Conservation (phyloP, 805 yeast genomes). For the Candida morakotiae region DNA sequence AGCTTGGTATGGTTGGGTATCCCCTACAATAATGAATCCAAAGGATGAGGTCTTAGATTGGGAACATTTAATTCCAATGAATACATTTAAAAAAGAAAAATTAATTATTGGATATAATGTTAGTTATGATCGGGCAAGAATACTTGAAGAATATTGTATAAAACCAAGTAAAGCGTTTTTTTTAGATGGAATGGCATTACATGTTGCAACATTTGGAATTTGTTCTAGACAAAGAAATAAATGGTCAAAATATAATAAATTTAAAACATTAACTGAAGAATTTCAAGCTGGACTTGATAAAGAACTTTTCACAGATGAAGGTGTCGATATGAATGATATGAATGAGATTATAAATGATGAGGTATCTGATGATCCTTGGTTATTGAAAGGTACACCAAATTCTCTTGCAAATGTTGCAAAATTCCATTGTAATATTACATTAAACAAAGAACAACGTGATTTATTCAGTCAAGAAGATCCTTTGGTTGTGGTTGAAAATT, state of each 20-base stretch:
- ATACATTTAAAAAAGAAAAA: constrained; percentile 40
- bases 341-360: constrained; percentile 1
- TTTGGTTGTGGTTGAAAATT: constrained; percentile 48
- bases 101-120: constrained; percentile 87
- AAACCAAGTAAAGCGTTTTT: constrained; percentile 67
- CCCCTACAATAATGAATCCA: constrained; percentile 58
- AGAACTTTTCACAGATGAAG: constrained; percentile 5
- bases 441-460: constrained; percentile 69
- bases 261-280: constrained; percentile 18
- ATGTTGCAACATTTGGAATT: constrained; percentile 86
- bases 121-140: constrained; percentile 84
- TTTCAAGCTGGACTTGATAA: constrained; percentile 15
- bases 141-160: constrained; percentile 76
- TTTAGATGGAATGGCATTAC: constrained; percentile 90
- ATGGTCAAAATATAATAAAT: constrained; percentile 60
- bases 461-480: constrained; percentile 55
- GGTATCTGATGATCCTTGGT: constrained; percentile 74
- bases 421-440: constrained; percentile 64
- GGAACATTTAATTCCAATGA: constrained; percentile 76
- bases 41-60: constrained; percentile 16
- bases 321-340: background rate
- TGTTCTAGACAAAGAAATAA: constrained; percentile 85
- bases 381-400: constrained; percentile 69
- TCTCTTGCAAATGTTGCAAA: constrained; percentile 75
- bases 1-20: constrained; percentile 95